Evolutionary conservation across 352 stramenopile species (phyloP).

Genomic region (Phytophthora palmivora): DNA sequence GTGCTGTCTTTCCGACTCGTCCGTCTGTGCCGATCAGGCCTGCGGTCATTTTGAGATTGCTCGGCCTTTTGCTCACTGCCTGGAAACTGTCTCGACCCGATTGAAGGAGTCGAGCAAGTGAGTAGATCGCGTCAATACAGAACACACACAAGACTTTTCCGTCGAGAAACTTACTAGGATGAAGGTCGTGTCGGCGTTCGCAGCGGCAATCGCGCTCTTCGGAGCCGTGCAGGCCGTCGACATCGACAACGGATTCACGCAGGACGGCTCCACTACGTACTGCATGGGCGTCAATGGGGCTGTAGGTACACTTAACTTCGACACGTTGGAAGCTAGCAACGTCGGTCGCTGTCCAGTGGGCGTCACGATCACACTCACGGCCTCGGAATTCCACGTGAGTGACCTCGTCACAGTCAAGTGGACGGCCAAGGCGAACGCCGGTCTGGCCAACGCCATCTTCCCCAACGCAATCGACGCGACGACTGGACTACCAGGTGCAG

Average conservation of each 20-base stretch:
- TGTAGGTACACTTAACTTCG: conserved; percentile 50
- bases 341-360: conserved; percentile 64
- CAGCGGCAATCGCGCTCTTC: conserved; percentile 20
- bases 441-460: conserved; percentile 62
- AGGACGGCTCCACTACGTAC: conserved; percentile 75
- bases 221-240: conserved; percentile 25
- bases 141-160: conserved; percentile 38
- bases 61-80: conserved; percentile 31
- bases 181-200: conserved; percentile 25
- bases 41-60: conserved; percentile 37
- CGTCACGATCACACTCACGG: conserved; percentile 46
- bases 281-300: conserved; percentile 60
- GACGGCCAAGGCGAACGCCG: conserved; percentile 42
- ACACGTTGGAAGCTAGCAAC: conserved; percentile 53
- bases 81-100: conserved; percentile 23
- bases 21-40: conserved; percentile 29
- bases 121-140: conserved; percentile 16
- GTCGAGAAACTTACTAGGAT: conserved; percentile 38
- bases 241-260: conserved; percentile 71
- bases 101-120: conserved; percentile 18
- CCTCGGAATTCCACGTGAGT: conserved; percentile 55
- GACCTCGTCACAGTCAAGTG: conserved; percentile 65
- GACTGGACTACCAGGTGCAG: conserved; percentile 40
- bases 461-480: conserved; percentile 61
- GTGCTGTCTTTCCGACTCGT: conserved; percentile 28